Percentiles rank a stretch among this genome's conserved stretches.
Evolutionary conservation across 768 basidiomycete genomes (phyloP).

Genomic region (Hirschioporus abietinus): DNA sequence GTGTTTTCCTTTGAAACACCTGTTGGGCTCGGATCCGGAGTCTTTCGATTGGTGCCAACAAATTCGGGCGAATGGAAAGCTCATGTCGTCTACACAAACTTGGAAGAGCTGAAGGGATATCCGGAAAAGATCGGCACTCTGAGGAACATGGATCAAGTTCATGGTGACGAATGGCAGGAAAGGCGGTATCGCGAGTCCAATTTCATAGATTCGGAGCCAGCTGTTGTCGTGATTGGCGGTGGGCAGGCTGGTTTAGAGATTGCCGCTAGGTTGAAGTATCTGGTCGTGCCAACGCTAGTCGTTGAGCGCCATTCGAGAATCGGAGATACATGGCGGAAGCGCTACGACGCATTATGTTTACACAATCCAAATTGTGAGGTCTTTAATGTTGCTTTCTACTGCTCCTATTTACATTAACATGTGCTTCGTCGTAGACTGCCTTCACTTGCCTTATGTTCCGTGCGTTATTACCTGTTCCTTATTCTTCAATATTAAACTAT

Average conservation of each 20-base stretch:
- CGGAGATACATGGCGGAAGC: constrained; percentile 60
- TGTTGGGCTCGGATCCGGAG: constrained; percentile 34
- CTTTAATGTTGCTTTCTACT: constrained; percentile 7
- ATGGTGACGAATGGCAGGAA: constrained; percentile 37
- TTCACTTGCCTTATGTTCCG: constrained; percentile 60
- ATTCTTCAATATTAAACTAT: neutral
- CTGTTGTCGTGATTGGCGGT: constrained; percentile 46
- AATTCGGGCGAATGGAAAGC: constrained; percentile 41
- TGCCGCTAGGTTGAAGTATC: constrained; percentile 53
- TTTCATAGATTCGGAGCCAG: constrained; percentile 41
- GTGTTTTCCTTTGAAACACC: constrained; percentile 40
- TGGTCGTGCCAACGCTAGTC: constrained; percentile 45
- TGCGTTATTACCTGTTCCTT: constrained; percentile 22
- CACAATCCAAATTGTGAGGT: constrained; percentile 65
- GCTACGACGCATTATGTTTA: constrained; percentile 62
- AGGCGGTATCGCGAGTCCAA: constrained; percentile 29
- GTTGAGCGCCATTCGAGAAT: constrained; percentile 57
- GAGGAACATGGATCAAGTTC: constrained; percentile 28
- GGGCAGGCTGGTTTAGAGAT: constrained; percentile 52
- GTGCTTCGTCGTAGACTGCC: constrained; percentile 33
- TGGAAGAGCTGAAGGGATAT: constrained; percentile 44
- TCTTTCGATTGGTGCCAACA: constrained; percentile 43
- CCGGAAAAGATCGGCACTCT: constrained; percentile 34
- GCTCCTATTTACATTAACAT: neutral
- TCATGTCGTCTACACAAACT: constrained; percentile 41